Base-by-base conservation (phyloP, 352 stramenopile species). In the Thraustotheca clavata region DNA sequence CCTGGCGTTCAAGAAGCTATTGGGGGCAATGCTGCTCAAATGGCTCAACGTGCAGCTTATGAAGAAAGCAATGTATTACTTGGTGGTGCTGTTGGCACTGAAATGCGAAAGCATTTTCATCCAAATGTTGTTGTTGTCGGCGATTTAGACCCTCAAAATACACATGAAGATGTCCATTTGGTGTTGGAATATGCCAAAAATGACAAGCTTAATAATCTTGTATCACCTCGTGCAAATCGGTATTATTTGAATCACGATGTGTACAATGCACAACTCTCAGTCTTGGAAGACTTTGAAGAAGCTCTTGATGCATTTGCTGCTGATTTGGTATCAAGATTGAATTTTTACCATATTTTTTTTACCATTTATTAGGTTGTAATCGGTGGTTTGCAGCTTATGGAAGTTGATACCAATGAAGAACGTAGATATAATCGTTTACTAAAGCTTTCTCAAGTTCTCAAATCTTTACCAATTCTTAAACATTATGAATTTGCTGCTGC, bases 181-280 rank as follows among this genome's bases (percentile, higher is more conserved):
- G 83, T 91, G 63, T 70, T 92, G 5, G 83, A 92, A 67, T 92
- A 92, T 68, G 35, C 70, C 55, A 86, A 79, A 32, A 79, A 77
- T 20, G 81, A 92, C 47, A 50, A 49, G 20, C 89, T 90, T 54
- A 72, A 76, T 36, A 76, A 74, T 49, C 71, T 88, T 59, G 69
- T 62, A 31, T 87, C 83, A 4, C 81, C 81, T 14, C 81, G 83
- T 35, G 83, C 83, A 36, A 92, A 92, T 65, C 71, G 83, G 11
- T 92, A 92, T 60, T 92, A 92, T 54, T 73, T 92, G 18, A 92
- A 92, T 69, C 83, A 92, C 68, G 83, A 92, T 60, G 85, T 91
- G 32, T 82, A 92, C 71, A 92, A 92, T 52, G 81, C 83, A 12
- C 77, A 74, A 6, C 59, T 92, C 39, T 91, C 83, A 14, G 83